Percentiles rank a stretch among this genome's conserved stretches.
phyloP scores from a whole-genome alignment of 2,329 filamentous ascomycete genomes.

The Colletotrichum sp. region DNA sequence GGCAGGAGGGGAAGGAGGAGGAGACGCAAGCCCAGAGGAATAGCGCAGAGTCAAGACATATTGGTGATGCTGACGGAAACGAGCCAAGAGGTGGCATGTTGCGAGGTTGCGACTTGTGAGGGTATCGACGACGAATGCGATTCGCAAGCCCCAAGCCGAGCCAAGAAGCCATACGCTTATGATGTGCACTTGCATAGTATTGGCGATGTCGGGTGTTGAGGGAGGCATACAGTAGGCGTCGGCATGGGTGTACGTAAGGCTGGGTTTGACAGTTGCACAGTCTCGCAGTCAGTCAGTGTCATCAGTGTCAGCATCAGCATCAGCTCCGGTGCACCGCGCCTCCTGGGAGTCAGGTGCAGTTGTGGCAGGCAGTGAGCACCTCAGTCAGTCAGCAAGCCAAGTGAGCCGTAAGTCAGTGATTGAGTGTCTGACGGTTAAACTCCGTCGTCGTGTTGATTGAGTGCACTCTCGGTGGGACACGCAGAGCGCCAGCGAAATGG shows the following conservation, averaged over 20 bases:
- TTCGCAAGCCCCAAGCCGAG: background rate
- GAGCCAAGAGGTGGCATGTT: background rate
- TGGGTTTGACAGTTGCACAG: background rate
- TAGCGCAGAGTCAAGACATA: constrained; percentile 2
- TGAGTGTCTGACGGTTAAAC: background rate
- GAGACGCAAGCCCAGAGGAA: constrained; percentile 4
- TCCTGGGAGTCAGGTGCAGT: background rate
- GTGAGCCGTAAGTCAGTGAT: background rate
- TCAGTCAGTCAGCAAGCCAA: background rate
- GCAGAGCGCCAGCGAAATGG: background rate
- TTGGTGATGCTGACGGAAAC: background rate
- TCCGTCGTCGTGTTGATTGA: background rate
- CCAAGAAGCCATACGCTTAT: background rate
- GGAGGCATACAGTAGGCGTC: background rate
- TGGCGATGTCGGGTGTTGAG: background rate
- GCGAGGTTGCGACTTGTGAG: background rate
- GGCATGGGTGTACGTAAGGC: background rate
- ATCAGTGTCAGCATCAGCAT: background rate
- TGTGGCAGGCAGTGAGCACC: background rate
- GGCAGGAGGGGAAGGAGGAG: background rate
- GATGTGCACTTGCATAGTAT: background rate
- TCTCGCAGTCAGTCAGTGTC: background rate
- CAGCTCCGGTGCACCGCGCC: background rate
- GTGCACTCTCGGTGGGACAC: background rate
- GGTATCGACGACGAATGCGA: background rate